Percentiles rank a stretch among this genome's conserved stretches.
Evolutionary conservation across 2,329 filamentous ascomycete species (phyloP).

Genomic region (Xylaria sp.): DNA sequence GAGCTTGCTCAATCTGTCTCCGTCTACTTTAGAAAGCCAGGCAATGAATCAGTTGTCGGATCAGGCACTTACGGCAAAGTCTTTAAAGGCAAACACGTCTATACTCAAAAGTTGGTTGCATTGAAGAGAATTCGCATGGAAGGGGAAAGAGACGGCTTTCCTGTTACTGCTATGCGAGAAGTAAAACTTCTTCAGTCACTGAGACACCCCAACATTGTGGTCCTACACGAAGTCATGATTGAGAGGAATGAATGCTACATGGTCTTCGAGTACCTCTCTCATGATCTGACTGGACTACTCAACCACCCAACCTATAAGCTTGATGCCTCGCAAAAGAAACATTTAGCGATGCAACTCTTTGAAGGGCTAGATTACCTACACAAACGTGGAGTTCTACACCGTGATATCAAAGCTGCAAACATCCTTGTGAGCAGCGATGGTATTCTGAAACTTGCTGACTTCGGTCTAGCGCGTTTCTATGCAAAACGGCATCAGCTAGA

Average conservation of each 20-base stretch:
- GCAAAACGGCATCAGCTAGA: constrained; percentile 91
- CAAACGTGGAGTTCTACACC: constrained; percentile 89
- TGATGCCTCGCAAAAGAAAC: constrained; percentile 87
- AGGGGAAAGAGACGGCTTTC: constrained; percentile 89
- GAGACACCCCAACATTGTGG: constrained; percentile 83
- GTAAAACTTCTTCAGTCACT: constrained; percentile 92
- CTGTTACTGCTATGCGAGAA: constrained; percentile 89
- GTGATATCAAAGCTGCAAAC: constrained; percentile 98
- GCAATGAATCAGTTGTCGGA: constrained; percentile 96
- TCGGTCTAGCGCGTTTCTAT: constrained; percentile 95
- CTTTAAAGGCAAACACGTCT: constrained; percentile 94
- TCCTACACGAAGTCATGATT: constrained; percentile 93
- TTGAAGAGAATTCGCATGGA: constrained; percentile 95
- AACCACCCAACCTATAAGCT: constrained; percentile 94
- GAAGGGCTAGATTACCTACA: constrained; percentile 95
- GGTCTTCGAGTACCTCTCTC: constrained; percentile 98
- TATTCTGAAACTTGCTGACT: constrained; percentile 92
- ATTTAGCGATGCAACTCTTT: constrained; percentile 92
- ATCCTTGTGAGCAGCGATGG: constrained; percentile 93
- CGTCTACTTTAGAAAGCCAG: constrained; percentile 93
- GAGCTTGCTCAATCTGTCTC: constrained; percentile 85
- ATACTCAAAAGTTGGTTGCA: constrained; percentile 84
- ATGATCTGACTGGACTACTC: constrained; percentile 92
- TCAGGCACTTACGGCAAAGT: constrained; percentile 97
- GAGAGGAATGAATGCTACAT: constrained; percentile 99